Percentiles rank a stretch among this genome's conserved stretches.
Conservation (phyloP, 306 rosid genomes). For the Alnus glutinosa region DNA sequence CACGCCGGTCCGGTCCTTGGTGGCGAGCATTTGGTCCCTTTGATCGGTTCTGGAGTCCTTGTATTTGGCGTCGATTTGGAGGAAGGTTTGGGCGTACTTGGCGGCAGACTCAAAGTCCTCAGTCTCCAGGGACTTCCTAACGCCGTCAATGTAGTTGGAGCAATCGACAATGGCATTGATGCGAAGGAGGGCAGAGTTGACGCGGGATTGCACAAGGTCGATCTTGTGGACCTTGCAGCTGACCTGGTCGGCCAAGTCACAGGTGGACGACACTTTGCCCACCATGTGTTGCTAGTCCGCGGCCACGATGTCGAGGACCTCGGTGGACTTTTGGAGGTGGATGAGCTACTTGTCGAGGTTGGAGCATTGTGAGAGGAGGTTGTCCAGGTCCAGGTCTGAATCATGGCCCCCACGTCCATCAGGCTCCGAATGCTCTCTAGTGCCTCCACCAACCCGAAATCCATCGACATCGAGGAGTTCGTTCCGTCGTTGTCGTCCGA, state of each 20-base stretch:
- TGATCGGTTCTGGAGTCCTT: constrained; percentile 72
- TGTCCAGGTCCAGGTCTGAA: constrained; percentile 69
- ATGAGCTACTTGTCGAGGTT: constrained; percentile 76
- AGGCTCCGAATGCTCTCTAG: constrained; percentile 40
- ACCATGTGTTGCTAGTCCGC: constrained; percentile 62
- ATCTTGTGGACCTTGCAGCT: no score
- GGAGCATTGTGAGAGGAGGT: constrained; percentile 68
- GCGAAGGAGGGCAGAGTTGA: no score
- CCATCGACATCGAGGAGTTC: constrained; percentile 35
- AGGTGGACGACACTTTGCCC: constrained; percentile 45
- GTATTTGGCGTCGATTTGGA: constrained; percentile 70
- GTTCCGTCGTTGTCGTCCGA: constrained; percentile 25
- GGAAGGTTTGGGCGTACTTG: constrained; percentile 54
- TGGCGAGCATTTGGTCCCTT: constrained; percentile 60
- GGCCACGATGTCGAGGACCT: constrained; percentile 66
- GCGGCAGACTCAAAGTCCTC: constrained; percentile 81
- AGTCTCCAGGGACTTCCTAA: constrained; percentile 50
- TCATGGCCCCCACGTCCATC: constrained; percentile 59
- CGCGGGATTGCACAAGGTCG: no score
- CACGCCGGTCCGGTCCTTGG: constrained; percentile 39
- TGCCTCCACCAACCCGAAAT: constrained; percentile 44
- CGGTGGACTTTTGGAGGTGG: constrained; percentile 65
- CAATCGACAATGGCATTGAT: no score
- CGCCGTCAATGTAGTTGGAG: constrained; percentile 51
- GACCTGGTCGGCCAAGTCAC: no score